phyloP scores from a whole-genome alignment of 768 basidiomycete species.

The Mycena filopes region DNA sequence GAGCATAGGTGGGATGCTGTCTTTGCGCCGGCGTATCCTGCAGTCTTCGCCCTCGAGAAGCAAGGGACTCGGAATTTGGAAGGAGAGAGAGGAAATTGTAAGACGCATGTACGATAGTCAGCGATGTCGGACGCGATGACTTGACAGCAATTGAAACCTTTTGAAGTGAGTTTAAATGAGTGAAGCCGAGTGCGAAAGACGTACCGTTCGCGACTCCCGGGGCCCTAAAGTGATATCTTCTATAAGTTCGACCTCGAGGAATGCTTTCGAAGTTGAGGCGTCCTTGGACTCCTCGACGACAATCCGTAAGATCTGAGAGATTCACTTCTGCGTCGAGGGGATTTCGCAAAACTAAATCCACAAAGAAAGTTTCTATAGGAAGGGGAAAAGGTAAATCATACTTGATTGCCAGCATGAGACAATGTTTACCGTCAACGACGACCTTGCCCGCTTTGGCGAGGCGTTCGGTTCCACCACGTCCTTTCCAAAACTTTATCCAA shows the following conservation, averaged over 20 bases:
- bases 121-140: constrained; percentile 57
- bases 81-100: constrained; percentile 83
- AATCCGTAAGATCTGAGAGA: constrained; percentile 69
- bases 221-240: constrained; percentile 70
- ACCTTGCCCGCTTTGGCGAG: constrained; percentile 69
- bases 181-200: constrained; percentile 35
- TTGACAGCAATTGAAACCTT: constrained; percentile 75
- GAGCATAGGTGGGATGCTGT: constrained; percentile 75
- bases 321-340: constrained; percentile 81
- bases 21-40: constrained; percentile 80
- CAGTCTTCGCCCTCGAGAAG: constrained; percentile 77
- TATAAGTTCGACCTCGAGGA: constrained; percentile 68
- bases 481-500: constrained; percentile 72
- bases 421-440: constrained; percentile 66
- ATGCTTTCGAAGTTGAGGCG: constrained; percentile 45
- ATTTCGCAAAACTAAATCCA: constrained; percentile 77
- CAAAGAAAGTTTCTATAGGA: constrained; percentile 75
- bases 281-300: constrained; percentile 55
- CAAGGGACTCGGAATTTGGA: constrained; percentile 71
- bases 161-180: constrained; percentile 1
- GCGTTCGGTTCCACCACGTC: constrained; percentile 61
- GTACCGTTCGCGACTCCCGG: constrained; percentile 73
- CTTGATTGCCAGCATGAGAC: background rate
- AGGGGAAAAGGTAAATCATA: constrained; percentile 19
- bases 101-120: constrained; percentile 66